Conservation (phyloP, 2,329 filamentous ascomycete genomes). For the Calonectria fujianensis region DNA sequence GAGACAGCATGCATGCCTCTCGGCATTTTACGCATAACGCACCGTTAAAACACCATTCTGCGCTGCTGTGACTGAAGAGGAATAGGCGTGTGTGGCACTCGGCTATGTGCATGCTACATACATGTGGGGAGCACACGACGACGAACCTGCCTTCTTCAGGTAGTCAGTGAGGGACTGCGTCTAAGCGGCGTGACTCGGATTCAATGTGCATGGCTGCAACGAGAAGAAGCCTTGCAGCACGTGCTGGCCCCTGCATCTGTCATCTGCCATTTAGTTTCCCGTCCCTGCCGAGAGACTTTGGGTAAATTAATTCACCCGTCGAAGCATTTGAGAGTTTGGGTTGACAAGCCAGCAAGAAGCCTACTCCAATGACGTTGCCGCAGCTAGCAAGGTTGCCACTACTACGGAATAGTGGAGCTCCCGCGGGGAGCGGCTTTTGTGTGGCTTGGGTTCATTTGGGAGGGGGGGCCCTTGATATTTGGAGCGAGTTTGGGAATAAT, state of each 20-base stretch:
- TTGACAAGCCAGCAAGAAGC: not conserved
- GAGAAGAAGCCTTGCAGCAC: slow-evolving; percentile 22
- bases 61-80: not conserved
- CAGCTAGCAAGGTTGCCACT: slow-evolving; percentile 28
- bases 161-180: slow-evolving; percentile 8
- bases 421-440: slow-evolving; percentile 25
- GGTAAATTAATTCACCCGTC: not conserved
- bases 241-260: slow-evolving; percentile 23
- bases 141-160: slow-evolving; percentile 9
- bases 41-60: not conserved
- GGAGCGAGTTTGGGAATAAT: slow-evolving; percentile 9
- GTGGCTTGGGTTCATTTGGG: slow-evolving; percentile 32
- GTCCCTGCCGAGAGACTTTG: not conserved
- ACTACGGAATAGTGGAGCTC: slow-evolving; percentile 16
- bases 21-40: too few species aligned
- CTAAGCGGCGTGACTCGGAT: slow-evolving; percentile 26
- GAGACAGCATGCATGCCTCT: too few species aligned
- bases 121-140: slow-evolving; percentile 18
- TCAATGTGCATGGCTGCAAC: slow-evolving; percentile 16
- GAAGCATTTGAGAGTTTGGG: not conserved
- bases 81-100: slow-evolving; percentile 10
- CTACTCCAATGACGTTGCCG: slow-evolving; percentile 20
- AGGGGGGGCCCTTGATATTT: slow-evolving; percentile 22
- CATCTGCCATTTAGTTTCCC: slow-evolving; percentile 13
- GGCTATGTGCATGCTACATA: not conserved